A percentile compares a stretch with the other conserved stretches of the same genome.
These are phyloP conservation scores for Chalciporus piperatoides DNA, from an alignment of 1,284 basidiomycete species.

Conservation along the genomic window DNA sequence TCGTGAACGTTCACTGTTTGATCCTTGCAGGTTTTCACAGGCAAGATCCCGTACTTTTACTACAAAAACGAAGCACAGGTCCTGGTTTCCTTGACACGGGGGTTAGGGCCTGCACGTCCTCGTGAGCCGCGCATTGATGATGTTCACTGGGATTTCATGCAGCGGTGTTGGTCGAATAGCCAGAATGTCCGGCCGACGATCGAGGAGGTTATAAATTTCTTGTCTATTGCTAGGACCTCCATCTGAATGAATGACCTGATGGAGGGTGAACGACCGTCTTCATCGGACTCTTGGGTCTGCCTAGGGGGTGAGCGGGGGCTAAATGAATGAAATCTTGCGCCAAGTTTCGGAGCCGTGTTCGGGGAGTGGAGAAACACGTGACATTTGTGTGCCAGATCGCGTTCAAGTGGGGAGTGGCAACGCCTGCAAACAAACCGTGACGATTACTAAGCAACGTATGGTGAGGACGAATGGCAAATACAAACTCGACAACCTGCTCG, in stretches of 20 bases:
- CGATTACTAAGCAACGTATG: too few relatives aligned
- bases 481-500: too few relatives aligned
- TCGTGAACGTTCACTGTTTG: background rate
- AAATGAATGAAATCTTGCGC: background rate
- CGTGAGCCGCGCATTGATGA: conserved; percentile 12
- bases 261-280: too few relatives aligned
- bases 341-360: background rate
- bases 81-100: conserved; percentile 21
- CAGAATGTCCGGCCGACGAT: conserved; percentile 11
- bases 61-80: conserved; percentile 24
- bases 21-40: conserved; percentile 19
- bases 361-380: background rate
- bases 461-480: too few relatives aligned
- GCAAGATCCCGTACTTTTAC: conserved; percentile 27
- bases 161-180: conserved; percentile 18
- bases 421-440: too few relatives aligned
- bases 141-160: conserved; percentile 22
- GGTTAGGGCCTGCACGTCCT: conserved; percentile 17
- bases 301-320: background rate
- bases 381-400: conserved; percentile 17
- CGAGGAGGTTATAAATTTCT: conserved; percentile 19
- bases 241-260: background rate
- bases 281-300: too few relatives aligned
- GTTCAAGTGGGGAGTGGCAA: conserved; percentile 1
- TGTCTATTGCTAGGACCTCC: conserved; percentile 4